Percentiles rank a stretch among this genome's conserved stretches.
phyloP scores from a whole-genome alignment of 129 eudicot genomes.

The Glebionis coronaria region DNA sequence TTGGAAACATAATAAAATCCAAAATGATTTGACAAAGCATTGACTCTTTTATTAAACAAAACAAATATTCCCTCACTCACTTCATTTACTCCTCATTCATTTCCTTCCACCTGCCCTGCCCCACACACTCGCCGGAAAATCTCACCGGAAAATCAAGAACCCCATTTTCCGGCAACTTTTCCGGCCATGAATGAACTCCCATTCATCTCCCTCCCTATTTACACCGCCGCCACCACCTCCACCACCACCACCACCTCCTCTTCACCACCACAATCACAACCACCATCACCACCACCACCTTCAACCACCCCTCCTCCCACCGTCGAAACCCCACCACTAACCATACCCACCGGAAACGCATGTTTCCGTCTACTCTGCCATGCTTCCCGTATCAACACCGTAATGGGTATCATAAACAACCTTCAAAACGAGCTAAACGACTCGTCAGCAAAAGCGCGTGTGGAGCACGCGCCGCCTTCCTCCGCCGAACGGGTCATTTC shows the following conservation, averaged over 20 bases:
- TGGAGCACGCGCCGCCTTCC: constrained; percentile 41
- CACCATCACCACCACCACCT: not conserved
- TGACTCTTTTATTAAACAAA: not conserved
- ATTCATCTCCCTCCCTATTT: constrained; percentile 30
- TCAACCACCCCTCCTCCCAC: constrained; percentile 3
- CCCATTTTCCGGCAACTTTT: not conserved
- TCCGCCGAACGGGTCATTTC: constrained; percentile 48
- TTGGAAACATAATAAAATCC: too few relatives aligned
- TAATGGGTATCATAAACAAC: constrained; percentile 59
- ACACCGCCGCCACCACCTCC: constrained; percentile 34
- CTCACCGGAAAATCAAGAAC: not conserved
- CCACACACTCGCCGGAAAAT: not conserved
- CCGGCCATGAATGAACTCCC: constrained; percentile 21
- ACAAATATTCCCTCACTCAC: not conserved
- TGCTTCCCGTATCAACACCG: constrained; percentile 60
- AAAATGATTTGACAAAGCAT: not conserved
- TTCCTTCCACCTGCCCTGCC: not conserved
- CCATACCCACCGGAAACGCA: constrained; percentile 36
- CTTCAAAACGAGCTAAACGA: constrained; percentile 60
- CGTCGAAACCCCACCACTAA: constrained; percentile 30
- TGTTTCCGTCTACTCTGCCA: constrained; percentile 65
- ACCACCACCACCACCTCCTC: constrained; percentile 26
- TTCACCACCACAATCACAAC: not conserved
- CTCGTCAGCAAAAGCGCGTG: constrained; percentile 46
- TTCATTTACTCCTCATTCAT: not conserved